Evolutionary conservation across 2,329 filamentous ascomycete genomes (phyloP).

Genomic region (Nigrograna mackinnonii): DNA sequence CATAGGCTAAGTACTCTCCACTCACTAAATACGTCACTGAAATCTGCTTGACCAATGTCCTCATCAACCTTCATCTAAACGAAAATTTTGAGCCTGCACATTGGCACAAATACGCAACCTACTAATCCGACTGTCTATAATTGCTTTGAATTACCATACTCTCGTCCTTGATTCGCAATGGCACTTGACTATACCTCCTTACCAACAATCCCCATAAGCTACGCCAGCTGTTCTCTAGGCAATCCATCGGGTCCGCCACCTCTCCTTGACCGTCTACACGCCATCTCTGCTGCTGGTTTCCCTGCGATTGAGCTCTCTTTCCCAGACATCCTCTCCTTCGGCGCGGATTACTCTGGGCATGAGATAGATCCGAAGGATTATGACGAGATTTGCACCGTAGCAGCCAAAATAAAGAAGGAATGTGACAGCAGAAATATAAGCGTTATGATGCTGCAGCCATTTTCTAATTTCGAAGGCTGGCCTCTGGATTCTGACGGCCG

Average conservation of each 20-base stretch:
- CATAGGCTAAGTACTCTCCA: too few relatives aligned
- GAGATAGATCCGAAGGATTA: constrained; percentile 63
- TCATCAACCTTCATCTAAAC: too few relatives aligned
- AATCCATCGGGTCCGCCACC: constrained; percentile 45
- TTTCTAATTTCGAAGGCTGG: constrained; percentile 80
- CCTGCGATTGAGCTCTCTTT: constrained; percentile 74
- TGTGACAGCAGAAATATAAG: constrained; percentile 59
- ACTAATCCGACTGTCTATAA: too few relatives aligned
- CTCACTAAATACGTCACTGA: too few relatives aligned
- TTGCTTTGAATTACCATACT: too few relatives aligned
- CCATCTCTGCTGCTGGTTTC: constrained; percentile 69
- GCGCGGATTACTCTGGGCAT: constrained; percentile 53
- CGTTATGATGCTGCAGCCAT: constrained; percentile 75
- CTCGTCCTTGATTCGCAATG: too few relatives aligned
- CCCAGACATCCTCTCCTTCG: constrained; percentile 70
- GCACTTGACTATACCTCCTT: constrained; percentile 38
- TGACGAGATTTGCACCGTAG: constrained; percentile 59
- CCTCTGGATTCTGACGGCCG: constrained; percentile 59
- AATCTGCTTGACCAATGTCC: too few relatives aligned
- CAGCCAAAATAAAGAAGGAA: constrained; percentile 57
- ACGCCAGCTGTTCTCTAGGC: constrained; percentile 61
- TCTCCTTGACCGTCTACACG: constrained; percentile 63
- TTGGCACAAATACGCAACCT: too few relatives aligned
- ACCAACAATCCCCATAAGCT: constrained; percentile 52
- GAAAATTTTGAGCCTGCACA: too few relatives aligned